Base-by-base conservation (phyloP, 2,329 filamentous ascomycete species). In the Xylaria hypoxylon region DNA sequence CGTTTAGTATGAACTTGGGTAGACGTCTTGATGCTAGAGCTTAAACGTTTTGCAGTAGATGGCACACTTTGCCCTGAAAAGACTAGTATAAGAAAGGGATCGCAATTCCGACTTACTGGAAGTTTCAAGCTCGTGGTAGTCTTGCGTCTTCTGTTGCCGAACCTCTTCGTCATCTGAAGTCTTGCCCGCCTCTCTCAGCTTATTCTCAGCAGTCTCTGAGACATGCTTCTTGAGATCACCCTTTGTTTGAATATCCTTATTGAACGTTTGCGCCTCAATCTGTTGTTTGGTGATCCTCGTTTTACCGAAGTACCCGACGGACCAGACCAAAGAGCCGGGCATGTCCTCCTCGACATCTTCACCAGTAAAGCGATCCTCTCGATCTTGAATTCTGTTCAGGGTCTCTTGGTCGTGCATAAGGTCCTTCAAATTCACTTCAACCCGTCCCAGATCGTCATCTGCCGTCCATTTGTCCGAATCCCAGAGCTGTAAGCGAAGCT, bases 361-460 rank as follows among this genome's bases (percentile, higher is more conserved):
- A 4, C 89, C 88, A 44, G 81, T 82, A 75, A 93, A 90, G 1
- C 88, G 84, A 75, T 93, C 91, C 65, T 86, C 82, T 1, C 91
- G 84, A 47, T 90, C 82, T 60, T 82, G 83, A 80, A 92, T 87
- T 65, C 81, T 85, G 59, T 89, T 89, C 62, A 86, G 87, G 0
- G 88, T 87, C 24, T 87, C 81, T 0, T 83, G 74, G 50, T 80
- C 82, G 60, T 83, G 83, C 86, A 93, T 92, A 5, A 93, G 73
- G 3, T 86, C 78, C 73, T 90, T 90, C 35, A 93, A 77, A 65
- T 88, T 86, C 8, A 93, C 78, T 74, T 93, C 91, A 15, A 93
- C 90, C 17, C 90, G 85, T 17, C 91, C 91, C 1, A 93, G 81
- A 72, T 93, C 90, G 71, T 93, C 91, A 73, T 93, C 91, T 1